phyloP scores from a whole-genome alignment of 2,329 filamentous ascomycete genomes.

The Colletotrichum sojae region DNA sequence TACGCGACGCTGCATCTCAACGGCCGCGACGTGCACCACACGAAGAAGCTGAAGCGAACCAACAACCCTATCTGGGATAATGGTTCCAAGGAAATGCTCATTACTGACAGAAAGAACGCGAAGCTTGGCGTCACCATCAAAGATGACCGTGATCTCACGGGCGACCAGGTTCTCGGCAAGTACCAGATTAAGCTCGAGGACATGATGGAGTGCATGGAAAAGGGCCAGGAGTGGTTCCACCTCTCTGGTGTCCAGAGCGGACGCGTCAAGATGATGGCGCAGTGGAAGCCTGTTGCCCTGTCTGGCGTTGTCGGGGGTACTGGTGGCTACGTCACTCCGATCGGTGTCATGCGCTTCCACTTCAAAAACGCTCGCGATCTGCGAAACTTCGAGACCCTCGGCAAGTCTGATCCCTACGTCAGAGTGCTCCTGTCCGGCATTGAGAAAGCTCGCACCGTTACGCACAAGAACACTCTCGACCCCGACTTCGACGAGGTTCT shows the following conservation, averaged over 20 bases:
- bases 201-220: slow-evolving; percentile 89
- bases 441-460: slow-evolving; percentile 92
- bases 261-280: slow-evolving; percentile 88
- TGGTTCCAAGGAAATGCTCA: slow-evolving; percentile 92
- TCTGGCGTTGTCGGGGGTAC: slow-evolving; percentile 82
- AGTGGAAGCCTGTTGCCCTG: slow-evolving; percentile 96
- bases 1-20: slow-evolving; percentile 93
- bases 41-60: slow-evolving; percentile 94
- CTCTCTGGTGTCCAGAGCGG: slow-evolving; percentile 85
- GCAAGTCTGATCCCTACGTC: slow-evolving; percentile 96
- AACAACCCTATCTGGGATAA: slow-evolving; percentile 98
- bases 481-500: slow-evolving; percentile 97
- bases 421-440: slow-evolving; percentile 91
- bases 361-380: slow-evolving; percentile 87
- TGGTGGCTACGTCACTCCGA: slow-evolving; percentile 91
- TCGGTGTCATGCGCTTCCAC: slow-evolving; percentile 95
- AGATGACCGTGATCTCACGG: slow-evolving; percentile 88
- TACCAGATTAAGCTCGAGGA: slow-evolving; percentile 98
- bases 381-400: slow-evolving; percentile 93
- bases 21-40: slow-evolving; percentile 89
- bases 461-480: slow-evolving; percentile 95
- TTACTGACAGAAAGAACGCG: slow-evolving; percentile 92
- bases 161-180: slow-evolving; percentile 88
- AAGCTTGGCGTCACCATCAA: slow-evolving; percentile 94
- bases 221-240: slow-evolving; percentile 97